Base-by-base conservation (phyloP, 2,329 filamentous ascomycete species). In the Corniculantispora saksenae region DNA sequence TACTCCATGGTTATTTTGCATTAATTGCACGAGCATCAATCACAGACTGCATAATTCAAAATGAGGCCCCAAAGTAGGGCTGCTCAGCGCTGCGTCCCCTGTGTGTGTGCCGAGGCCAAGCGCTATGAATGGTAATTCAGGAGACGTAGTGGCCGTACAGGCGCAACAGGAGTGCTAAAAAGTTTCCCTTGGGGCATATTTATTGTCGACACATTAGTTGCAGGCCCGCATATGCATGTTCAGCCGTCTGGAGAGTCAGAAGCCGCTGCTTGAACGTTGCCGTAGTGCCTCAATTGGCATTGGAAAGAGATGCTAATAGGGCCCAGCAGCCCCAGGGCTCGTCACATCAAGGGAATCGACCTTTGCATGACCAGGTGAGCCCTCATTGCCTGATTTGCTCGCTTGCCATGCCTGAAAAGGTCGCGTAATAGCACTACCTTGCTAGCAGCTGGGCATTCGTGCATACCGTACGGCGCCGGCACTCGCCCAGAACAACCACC, bases 1-100 rank as follows among this genome's bases (percentile, higher is more conserved):
- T 56, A 55, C n/a, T 56, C 51, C 12, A 56, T 35, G 25, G 43
- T 23, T 40, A 23, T 53, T 58, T 45, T 23, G 50, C 50, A 58
- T 35, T 23, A 43, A 47, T 58, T 43, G 61, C 43, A 58, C 15
- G 45, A 63, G 38, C 53, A 51, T 40, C 43, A 63, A 63, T 57
- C 61, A 58, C 54, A 64, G 54, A 64, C 54, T 64, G 61, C 45
- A 51, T 43, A 64, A 58, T 58, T 53, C 27, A 38, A n/a, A 29
- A 38, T 38, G 21, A 40, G 19, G n/a, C 27, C 21, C 15, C 40
- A 63, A 63, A 57, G 40, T 51, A 58, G 45, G 54, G 47, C 35
- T 32, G 54, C n/a, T 21, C 45, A 48, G 29, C 47, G 29, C 27
- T 19, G 43, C 29, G 21, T 40, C 45, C 61, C 43, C 29, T 48